phyloP scores from a whole-genome alignment of 805 yeast species.

The Naumovozyma baii region DNA sequence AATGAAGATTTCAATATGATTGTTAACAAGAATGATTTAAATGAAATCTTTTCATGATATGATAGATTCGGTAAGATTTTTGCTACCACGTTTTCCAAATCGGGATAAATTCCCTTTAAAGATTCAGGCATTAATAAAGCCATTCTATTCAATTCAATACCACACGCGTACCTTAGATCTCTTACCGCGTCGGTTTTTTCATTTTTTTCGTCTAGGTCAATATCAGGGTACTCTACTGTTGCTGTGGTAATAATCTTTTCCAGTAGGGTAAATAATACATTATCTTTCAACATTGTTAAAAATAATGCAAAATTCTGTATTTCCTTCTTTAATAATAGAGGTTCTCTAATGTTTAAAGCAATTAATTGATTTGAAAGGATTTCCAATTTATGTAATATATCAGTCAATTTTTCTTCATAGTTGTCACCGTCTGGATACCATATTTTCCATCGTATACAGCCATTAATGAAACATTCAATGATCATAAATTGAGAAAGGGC shows the following conservation, averaged over 20 bases:
- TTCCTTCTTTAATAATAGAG: slow-evolving; percentile 70
- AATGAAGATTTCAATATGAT: slow-evolving; percentile 81
- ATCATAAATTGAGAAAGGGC: slow-evolving; percentile 78
- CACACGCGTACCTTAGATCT: slow-evolving; percentile 84
- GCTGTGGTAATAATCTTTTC: slow-evolving; percentile 80
- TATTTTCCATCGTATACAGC: slow-evolving; percentile 89
- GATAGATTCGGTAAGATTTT: slow-evolving; percentile 64
- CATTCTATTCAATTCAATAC: slow-evolving; percentile 86
- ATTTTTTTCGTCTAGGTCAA: slow-evolving; percentile 36
- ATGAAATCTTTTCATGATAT: slow-evolving; percentile 87
- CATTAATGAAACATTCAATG: slow-evolving; percentile 83
- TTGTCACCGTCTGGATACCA: slow-evolving; percentile 50
- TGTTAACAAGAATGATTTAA: slow-evolving; percentile 82
- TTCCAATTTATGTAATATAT: slow-evolving; percentile 48
- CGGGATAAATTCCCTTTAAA: slow-evolving; percentile 67
- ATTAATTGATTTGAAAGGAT: slow-evolving; percentile 64
- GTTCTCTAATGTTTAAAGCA: slow-evolving; percentile 68
- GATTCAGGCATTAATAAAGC: slow-evolving; percentile 94
- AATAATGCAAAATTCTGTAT: slow-evolving; percentile 91
- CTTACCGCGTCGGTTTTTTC: slow-evolving; percentile 76
- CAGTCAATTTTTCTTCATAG: slow-evolving; percentile 43
- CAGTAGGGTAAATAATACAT: slow-evolving; percentile 70
- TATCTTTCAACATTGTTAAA: slow-evolving; percentile 78
- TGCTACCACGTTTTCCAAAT: slow-evolving; percentile 73
- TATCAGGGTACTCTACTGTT: slow-evolving; percentile 68